phyloP scores from a whole-genome alignment of 1,139 yeast genomes.

The Geotrichum reessii region DNA sequence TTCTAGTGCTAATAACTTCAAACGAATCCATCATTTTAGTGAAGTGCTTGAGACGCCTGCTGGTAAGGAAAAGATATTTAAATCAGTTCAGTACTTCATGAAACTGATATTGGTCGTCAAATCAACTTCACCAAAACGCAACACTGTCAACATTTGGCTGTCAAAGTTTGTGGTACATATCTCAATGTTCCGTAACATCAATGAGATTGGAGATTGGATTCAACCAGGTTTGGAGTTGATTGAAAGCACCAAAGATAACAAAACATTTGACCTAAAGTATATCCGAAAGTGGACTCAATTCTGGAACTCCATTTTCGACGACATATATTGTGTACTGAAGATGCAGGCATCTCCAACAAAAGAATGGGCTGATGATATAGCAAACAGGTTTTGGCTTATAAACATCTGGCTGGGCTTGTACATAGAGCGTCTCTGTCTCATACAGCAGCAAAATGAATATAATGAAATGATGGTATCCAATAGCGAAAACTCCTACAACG shows the following conservation, averaged over 20 bases:
- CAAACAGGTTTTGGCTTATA: conserved; percentile 29
- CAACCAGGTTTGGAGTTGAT: conserved; percentile 18
- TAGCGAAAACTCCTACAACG: not conserved
- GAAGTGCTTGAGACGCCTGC: not conserved
- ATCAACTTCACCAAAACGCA: conserved; percentile 7
- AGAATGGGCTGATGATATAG: conserved; percentile 27
- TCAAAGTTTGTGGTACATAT: conserved; percentile 17
- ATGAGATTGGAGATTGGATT: conserved; percentile 34
- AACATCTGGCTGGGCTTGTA: conserved; percentile 27
- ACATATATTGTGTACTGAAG: conserved; percentile 29
- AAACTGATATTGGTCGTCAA: conserved; percentile 22
- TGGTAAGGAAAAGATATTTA: conserved; percentile 17
- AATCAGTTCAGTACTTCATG: conserved; percentile 31
- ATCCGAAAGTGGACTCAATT: conserved; percentile 25
- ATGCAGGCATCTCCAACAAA: conserved; percentile 27
- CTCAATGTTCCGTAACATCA: conserved; percentile 32
- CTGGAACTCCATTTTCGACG: conserved; percentile 32
- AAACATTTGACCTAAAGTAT: not conserved
- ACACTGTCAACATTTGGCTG: conserved; percentile 19
- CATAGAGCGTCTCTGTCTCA: conserved; percentile 19
- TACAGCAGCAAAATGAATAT: conserved; percentile 1
- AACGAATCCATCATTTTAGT: not conserved
- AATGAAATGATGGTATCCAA: not conserved
- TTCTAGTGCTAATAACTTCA: not conserved
- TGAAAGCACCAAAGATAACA: not conserved